phyloP scores from a whole-genome alignment of 805 yeast species.

The Saccharomycopsis sp. region DNA sequence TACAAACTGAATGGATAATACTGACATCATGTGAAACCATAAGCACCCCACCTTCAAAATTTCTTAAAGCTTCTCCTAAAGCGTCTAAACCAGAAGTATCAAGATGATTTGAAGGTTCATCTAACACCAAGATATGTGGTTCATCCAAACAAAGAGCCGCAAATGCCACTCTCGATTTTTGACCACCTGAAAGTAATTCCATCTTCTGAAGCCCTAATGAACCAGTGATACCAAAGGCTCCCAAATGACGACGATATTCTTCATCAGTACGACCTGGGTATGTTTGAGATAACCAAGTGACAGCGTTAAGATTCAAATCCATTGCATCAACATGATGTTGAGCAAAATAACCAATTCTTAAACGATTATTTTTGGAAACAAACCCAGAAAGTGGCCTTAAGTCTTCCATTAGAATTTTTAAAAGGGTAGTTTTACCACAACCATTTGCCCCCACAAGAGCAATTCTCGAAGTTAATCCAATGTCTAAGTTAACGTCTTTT shows the following conservation, averaged over 20 bases:
- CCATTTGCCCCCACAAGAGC: constrained; percentile 99
- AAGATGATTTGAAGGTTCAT: constrained; percentile 97
- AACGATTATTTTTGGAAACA: constrained; percentile 70
- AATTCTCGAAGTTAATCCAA: constrained; percentile 88
- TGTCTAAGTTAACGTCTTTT: constrained; percentile 74
- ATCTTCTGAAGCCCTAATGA: constrained; percentile 86
- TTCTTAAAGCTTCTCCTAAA: constrained; percentile 74
- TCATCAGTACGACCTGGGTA: constrained; percentile 94
- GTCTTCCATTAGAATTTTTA: constrained; percentile 76
- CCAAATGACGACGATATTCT: constrained; percentile 92
- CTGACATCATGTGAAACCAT: constrained; percentile 98
- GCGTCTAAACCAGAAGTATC: constrained; percentile 98
- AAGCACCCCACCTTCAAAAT: constrained; percentile 89
- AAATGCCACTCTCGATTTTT: constrained; percentile 95
- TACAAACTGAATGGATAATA: constrained; percentile 79
- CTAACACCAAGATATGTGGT: constrained; percentile 87
- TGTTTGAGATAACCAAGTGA: constrained; percentile 82
- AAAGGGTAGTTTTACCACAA: constrained; percentile 94
- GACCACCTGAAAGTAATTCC: constrained; percentile 91
- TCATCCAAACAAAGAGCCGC: constrained; percentile 85
- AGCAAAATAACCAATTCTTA: constrained; percentile 93
- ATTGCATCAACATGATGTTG: constrained; percentile 98
- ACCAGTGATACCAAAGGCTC: constrained; percentile 96
- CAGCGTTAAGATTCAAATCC: constrained; percentile 81
- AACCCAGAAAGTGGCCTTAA: constrained; percentile 68